phyloP scores from a whole-genome alignment of 1,284 basidiomycete genomes.

The Pyrrhoderma noxium region DNA sequence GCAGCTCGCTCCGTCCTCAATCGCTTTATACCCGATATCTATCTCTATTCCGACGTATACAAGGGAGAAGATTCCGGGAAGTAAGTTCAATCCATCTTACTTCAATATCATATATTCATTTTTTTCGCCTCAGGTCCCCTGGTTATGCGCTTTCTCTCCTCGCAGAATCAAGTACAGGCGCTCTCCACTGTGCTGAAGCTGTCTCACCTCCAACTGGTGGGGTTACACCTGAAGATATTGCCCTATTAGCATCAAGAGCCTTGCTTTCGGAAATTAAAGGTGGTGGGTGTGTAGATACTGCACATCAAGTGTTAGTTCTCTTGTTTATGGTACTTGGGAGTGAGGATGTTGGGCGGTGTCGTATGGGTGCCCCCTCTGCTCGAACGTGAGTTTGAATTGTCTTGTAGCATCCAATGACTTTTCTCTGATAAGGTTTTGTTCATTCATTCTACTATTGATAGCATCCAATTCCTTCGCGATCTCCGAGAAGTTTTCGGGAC shows the following conservation, averaged over 20 bases:
- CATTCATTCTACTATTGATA: constrained; percentile 27
- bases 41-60: constrained; percentile 97
- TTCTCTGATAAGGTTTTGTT: too few relatives aligned
- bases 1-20: constrained; percentile 87
- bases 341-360: constrained; percentile 89
- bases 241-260: constrained; percentile 67
- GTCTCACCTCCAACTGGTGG: constrained; percentile 58
- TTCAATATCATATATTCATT: background rate
- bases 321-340: constrained; percentile 92
- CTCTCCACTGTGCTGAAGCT: constrained; percentile 83
- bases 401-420: too few relatives aligned
- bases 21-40: constrained; percentile 96
- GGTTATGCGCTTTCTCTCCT: constrained; percentile 91
- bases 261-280: constrained; percentile 74
- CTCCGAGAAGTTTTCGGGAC: constrained; percentile 74
- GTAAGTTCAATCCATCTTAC: constrained; percentile 36
- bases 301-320: constrained; percentile 85
- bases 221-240: constrained; percentile 89
- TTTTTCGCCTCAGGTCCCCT: constrained; percentile 62
- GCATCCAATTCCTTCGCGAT: constrained; percentile 88
- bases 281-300: constrained; percentile 88
- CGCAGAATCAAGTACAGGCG: constrained; percentile 88
- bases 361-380: constrained; percentile 75
- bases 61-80: constrained; percentile 97
- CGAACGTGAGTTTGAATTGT: constrained; percentile 58